These are phyloP conservation scores for Phallus indusiatus DNA, from an alignment of 768 basidiomycete species.

Conservation along the genomic window DNA sequence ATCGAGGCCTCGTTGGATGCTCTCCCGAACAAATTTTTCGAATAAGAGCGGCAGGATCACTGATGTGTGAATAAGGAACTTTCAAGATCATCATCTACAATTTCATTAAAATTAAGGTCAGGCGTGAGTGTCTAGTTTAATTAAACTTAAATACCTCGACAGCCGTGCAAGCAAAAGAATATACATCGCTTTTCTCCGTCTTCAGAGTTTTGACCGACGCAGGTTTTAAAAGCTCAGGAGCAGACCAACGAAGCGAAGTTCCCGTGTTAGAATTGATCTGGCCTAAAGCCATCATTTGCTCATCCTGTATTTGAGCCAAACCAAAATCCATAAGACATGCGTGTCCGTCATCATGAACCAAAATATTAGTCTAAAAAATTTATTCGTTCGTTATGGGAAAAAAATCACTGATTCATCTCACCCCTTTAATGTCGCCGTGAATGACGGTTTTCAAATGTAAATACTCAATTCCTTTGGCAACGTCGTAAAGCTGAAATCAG, in stretches of 20 bases:
- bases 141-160: slow-evolving; percentile 4
- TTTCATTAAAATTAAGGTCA: neutral
- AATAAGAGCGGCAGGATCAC: neutral
- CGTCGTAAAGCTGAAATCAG: neutral
- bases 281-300: slow-evolving; percentile 14
- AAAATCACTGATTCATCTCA: neutral
- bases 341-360: slow-evolving; percentile 23
- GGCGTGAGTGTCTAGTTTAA: neutral
- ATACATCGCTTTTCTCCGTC: slow-evolving; percentile 33
- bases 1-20: neutral
- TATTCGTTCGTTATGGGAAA: neutral
- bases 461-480: neutral
- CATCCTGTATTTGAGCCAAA: slow-evolving; percentile 19
- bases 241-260: slow-evolving; percentile 4
- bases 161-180: slow-evolving; percentile 29
- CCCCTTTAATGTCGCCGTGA: slow-evolving; percentile 1
- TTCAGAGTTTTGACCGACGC: slow-evolving; percentile 20
- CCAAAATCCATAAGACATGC: slow-evolving; percentile 30
- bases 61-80: neutral
- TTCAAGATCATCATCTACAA: neutral
- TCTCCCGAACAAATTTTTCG: neutral
- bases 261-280: neutral
- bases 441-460: neutral
- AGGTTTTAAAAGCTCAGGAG: slow-evolving; percentile 14
- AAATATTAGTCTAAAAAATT: slow-evolving; percentile 24